Base-by-base conservation (phyloP, 2,329 filamentous ascomycete genomes). In the Colletotrichum nymphaeae region DNA sequence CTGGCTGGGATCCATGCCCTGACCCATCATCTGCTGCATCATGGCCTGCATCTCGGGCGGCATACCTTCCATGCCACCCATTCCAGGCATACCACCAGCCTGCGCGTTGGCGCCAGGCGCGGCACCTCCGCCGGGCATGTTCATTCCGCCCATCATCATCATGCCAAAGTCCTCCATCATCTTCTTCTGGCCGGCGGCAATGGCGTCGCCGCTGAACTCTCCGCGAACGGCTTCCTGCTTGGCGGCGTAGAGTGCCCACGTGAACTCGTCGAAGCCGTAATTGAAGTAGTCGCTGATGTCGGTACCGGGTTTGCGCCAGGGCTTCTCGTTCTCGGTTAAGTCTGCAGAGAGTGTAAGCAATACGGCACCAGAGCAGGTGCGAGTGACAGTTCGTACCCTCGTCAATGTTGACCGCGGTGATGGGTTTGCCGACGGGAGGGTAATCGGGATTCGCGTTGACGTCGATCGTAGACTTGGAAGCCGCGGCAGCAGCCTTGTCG, bases 211-310 rank as follows among this genome's bases (percentile, higher is more conserved):
- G 70, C 90, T 90, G 77, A 95, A 94, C 77, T 96, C 94, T 76
- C 91, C 91, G 22, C 93, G 90, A 78, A 98, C 88, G 28, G 87
- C 88, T 76, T 97, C 92, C 82, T 98, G 97, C 80, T 97, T 97
- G 73, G 95, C 88, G 37, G 95, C 95, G 82, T 99, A 99, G 67
- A 95, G 90, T 6, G 95, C 94, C 97, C 97, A 99, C 1, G 95
- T 98, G 83, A 98, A 98, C 83, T 98, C 96, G 84, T 98, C 96
- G 80, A 98, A 98, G 72, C 96, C 96, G 83, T 98, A 98, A 86
- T 98, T 98, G 90, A 98, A 98, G 85, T 97, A 98, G 82, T 99
- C 97, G 73, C 94, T 97, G 67, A 98, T 91, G 79, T 99, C 97
- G 12, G 96, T 95, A 59, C 97, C 97, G 0, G 97, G 97, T 76